phyloP scores from a whole-genome alignment of 78 protist species.

The Paratrimastix pyriformis region DNA sequence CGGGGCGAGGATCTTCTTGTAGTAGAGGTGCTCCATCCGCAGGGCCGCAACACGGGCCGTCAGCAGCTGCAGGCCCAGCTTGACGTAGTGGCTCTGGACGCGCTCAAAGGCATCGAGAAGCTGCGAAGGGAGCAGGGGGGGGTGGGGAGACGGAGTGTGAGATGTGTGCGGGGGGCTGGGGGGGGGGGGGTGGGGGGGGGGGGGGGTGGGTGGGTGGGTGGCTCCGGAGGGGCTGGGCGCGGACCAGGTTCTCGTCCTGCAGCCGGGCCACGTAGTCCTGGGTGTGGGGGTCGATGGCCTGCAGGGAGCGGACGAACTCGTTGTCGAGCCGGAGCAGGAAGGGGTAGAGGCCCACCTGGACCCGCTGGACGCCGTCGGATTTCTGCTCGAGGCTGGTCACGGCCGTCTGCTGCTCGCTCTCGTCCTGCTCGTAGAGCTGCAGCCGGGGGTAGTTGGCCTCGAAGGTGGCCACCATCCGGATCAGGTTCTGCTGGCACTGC shows the following conservation, averaged over 20 bases:
- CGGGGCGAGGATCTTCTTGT: background rate
- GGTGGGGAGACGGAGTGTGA: too few relatives aligned
- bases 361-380: background rate
- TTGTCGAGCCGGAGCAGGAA: conserved; percentile 66
- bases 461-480: background rate
- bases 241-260: conserved; percentile 45
- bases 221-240: background rate
- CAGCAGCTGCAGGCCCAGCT: background rate
- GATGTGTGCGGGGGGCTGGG: too few relatives aligned
- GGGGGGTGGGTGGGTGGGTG: background rate
- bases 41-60: conserved; percentile 6
- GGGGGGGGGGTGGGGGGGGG: too few relatives aligned
- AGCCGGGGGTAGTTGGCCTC: background rate
- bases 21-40: background rate
- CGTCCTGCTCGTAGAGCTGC: background rate
- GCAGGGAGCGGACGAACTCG: conserved; percentile 60
- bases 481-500: background rate
- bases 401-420: background rate
- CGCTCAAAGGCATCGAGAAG: too few relatives aligned
- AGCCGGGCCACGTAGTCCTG: conserved; percentile 56
- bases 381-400: background rate
- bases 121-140: too few relatives aligned
- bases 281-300: conserved; percentile 58
- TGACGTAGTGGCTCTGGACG: conserved; percentile 60
- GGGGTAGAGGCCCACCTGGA: conserved; percentile 18